phyloP scores from a whole-genome alignment of 2,329 filamentous ascomycete genomes.

The Huntiella omanensis region DNA sequence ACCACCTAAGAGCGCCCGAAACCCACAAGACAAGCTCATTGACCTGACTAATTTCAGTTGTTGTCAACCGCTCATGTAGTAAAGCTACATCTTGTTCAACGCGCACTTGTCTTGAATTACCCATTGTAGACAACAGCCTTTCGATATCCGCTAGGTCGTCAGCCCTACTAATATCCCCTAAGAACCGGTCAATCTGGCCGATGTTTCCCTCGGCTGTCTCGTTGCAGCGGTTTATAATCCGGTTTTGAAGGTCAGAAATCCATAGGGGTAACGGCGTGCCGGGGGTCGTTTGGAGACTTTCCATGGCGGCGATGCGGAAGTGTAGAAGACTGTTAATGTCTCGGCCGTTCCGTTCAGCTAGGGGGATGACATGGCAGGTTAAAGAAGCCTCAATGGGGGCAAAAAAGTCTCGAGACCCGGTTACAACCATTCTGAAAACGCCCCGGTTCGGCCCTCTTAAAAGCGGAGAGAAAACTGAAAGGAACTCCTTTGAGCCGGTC shows the following conservation, averaged over 20 bases:
- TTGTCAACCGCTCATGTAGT: constrained; percentile 17
- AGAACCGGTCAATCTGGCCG: constrained; percentile 10
- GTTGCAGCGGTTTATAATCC: neutral
- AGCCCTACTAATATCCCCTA: constrained; percentile 18
- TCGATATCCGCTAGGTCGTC: constrained; percentile 20
- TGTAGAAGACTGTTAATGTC: neutral
- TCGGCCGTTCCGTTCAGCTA: neutral
- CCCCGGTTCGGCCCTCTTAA: no score
- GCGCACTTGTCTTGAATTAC: constrained; percentile 17
- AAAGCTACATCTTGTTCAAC: constrained; percentile 18
- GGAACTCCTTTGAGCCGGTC: no score
- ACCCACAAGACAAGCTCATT: constrained; percentile 22
- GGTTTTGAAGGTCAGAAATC: neutral
- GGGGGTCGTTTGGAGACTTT: neutral
- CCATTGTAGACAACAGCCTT: constrained; percentile 16
- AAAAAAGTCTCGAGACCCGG: neutral
- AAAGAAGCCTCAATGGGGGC: neutral
- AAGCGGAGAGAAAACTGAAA: no score
- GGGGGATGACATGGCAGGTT: neutral
- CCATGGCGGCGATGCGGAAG: neutral
- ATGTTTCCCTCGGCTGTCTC: neutral
- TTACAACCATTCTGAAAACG: no score
- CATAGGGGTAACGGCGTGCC: neutral
- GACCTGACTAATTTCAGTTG: constrained; percentile 20
- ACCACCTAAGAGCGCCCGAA: constrained; percentile 14